Base-by-base conservation (phyloP, 139 green algal genomes). In the Gonium pectorale region DNA sequence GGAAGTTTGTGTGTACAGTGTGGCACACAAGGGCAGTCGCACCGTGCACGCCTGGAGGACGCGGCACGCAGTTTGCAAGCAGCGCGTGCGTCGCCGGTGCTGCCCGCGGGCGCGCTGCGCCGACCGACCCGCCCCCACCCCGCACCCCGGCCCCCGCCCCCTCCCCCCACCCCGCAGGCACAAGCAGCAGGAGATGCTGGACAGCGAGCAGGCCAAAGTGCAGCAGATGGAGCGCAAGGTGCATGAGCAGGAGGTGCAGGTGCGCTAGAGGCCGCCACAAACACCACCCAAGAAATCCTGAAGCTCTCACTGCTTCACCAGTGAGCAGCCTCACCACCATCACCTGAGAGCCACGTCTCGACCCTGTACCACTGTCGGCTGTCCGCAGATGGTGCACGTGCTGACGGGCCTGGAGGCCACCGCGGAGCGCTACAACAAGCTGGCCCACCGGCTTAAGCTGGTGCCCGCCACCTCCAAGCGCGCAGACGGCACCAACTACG, bases 401-500 rank as follows among this genome's bases (percentile, higher is more conserved):
- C 52, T 89, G 38, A 86, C 86, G n/a, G 74, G 21, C 1, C 79
- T 93, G 72, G 94, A 97, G 51, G 78, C 80, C 29, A 67, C 51
- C 37, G 71, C 92, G 43, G 73, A 86, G 83, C 86, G 89, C 31
- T 98, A 97, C 90, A 88, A 97, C 87, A 81, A 87, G 71, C 68
- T 87, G 33, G 93, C 92, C 26, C 90, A 96, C 86, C 71, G 92
- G 44, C 89, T 99, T 64, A 92, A 94, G 86, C 89, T 98, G 0
- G 87, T 98, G 56, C 96, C 96, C 22, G 89, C 89, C 1, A 94
- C 83, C 33, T 94, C 95, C 72, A 98, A 99, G 89, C 91, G 94
- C 33, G 96, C 96, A 0, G 90, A 88, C 43, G 95, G 95, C 4
- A 72, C 94, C 27, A 87, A 90, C n/a, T 99, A 92, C 85, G 93